These are phyloP conservation scores for Sordariomycetes sp. DNA, from an alignment of 2,329 filamentous ascomycete genomes.

Conservation along the genomic window DNA sequence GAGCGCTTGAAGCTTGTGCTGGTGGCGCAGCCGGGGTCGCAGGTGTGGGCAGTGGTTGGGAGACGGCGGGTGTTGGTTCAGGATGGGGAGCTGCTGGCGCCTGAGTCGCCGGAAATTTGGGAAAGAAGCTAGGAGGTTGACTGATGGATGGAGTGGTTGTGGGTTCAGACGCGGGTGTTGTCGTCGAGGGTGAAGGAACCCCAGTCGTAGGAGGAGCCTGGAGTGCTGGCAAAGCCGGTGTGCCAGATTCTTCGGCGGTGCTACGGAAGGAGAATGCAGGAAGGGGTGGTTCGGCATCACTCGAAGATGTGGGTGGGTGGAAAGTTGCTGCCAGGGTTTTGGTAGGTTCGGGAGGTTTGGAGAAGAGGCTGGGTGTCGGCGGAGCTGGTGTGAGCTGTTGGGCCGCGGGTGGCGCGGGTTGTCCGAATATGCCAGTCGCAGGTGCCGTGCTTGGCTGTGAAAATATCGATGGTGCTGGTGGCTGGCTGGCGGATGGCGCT, in stretches of 20 bases:
- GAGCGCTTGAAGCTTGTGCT: constrained; percentile 1
- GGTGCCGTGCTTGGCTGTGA: not conserved
- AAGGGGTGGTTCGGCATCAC: not conserved
- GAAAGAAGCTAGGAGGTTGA: constrained; percentile 1
- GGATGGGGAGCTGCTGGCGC: constrained; percentile 8
- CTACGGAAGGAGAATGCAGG: not conserved
- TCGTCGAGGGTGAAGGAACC: constrained; percentile 3
- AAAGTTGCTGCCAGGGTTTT: not conserved
- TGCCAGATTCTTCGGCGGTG: not conserved
- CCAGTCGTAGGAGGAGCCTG: constrained; percentile 7
- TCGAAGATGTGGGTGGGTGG: not conserved
- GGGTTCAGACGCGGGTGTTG: not conserved
- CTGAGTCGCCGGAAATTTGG: constrained; percentile 2
- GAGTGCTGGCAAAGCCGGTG: constrained; percentile 4
- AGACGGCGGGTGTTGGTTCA: constrained; percentile 6
- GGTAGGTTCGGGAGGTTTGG: not conserved
- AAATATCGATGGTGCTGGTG: not conserved
- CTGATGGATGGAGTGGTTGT: constrained; percentile 2
- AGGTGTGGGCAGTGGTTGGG: constrained; percentile 5
- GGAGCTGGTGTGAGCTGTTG: not conserved
- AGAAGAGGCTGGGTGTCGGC: not conserved
- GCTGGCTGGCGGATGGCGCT: not conserved
- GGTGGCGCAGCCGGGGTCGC: constrained; percentile 1
- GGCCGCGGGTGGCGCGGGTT: not conserved
- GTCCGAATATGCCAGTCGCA: not conserved